Evolutionary conservation across 352 stramenopile species (phyloP), one percentile per base, ranked within the genome.

Genomic region (Globisporangium iwayamae): DNA sequence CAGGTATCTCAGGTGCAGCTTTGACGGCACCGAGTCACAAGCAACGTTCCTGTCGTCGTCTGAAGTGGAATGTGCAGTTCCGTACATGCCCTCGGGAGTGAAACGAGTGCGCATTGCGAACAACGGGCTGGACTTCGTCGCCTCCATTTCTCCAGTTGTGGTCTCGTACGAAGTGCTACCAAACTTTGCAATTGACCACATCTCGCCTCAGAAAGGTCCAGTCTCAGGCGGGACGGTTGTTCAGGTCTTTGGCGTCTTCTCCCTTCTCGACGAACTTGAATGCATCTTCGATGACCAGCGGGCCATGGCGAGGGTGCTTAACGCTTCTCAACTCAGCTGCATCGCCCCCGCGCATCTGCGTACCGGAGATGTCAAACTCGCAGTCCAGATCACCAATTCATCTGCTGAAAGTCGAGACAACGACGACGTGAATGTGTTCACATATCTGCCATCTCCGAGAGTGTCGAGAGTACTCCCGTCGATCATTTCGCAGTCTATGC

Each of bases 61-160:
- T 1, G 30, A 71, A 62, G 66, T 92, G 13, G 81, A 90, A 20
- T 92, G 83, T 22, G 52, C 74, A 0, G 69, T 89, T 14, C 83
- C 83, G 28, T 85, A 78, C 46, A 78, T 75, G 36, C 58, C 62
- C 1, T 46, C 79, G 3, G 83, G 83, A 18, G 47, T 34, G 7
- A 84, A 81, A 38, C 54, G 46, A 11, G 65, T 92, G 10, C 70
- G 63, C 25, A 56, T 90, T 22, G 72, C 83, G 0, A 90, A 88
- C 60, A 90, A 92, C 39, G 81, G 83, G 4, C 28, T 74, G 3
- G 79, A 92, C 34, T 90, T 81, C 54, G 52, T 55, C 16, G n/a
- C 50, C 4, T 25, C 57, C 3, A 43, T 28, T 6, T 62, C 70
- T 0, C 34, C 55, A 43, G 68, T 66, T 8, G 57, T 51, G 9